These are phyloP conservation scores for Saccharomycopsis capsularis DNA, from an alignment of 805 yeast species.

Conservation along the genomic window DNA sequence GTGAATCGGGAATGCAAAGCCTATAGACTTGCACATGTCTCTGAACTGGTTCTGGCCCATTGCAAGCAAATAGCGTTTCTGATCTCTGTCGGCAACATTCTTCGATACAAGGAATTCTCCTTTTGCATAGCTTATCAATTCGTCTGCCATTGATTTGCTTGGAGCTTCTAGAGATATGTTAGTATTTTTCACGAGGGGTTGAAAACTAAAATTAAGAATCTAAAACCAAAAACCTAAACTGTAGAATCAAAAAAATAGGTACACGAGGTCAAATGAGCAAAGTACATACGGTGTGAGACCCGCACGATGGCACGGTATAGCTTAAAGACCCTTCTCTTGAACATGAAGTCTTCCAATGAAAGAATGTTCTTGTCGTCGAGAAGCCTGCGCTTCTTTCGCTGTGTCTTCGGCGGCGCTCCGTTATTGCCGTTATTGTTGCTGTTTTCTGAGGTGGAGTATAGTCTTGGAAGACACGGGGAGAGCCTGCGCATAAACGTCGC, in stretches of 20 bases:
- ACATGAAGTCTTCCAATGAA: slow-evolving; percentile 26
- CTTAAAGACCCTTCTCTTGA: slow-evolving; percentile 26
- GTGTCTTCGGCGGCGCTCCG: no score
- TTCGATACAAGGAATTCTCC: slow-evolving; percentile 28
- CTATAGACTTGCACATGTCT: slow-evolving; percentile 26
- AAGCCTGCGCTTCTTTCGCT: not conserved
- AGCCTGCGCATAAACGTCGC: no score
- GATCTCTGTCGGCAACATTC: slow-evolving; percentile 25
- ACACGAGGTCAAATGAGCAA: not conserved
- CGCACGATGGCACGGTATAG: slow-evolving; percentile 31
- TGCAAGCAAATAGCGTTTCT: slow-evolving; percentile 27
- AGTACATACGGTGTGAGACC: slow-evolving; percentile 26
- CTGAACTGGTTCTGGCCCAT: slow-evolving; percentile 32
- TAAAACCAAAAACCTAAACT: no score
- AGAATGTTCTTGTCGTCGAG: not conserved
- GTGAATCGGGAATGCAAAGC: slow-evolving; percentile 26
- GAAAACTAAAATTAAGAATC: no score
- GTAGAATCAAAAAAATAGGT: no score
- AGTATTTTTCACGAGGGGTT: no score
- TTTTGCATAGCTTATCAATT: slow-evolving; percentile 27
- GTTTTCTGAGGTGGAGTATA: not conserved
- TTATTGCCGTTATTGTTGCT: not conserved
- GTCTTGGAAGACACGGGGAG: no score
- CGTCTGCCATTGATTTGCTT: slow-evolving; percentile 23
- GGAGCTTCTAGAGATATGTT: slow-evolving; percentile 23